A percentile compares a stretch with the other conserved stretches of the same genome.
Conservation (phyloP, 306 rosid genomes). For the Cotoneaster glaucophyllus region DNA sequence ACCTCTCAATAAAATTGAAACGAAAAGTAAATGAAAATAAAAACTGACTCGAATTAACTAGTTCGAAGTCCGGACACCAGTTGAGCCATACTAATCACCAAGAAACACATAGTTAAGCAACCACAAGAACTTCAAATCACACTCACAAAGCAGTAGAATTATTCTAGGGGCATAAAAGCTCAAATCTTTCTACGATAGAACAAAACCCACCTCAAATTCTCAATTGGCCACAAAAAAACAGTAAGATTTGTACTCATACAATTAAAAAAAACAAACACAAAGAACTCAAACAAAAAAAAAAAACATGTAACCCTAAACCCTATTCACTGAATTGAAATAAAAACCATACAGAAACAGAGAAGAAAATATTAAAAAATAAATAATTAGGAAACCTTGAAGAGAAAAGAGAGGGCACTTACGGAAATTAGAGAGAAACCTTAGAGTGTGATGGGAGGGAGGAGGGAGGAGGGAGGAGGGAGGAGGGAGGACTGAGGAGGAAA, state of each 20-base stretch:
- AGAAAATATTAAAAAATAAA: background rate
- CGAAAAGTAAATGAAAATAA: background rate
- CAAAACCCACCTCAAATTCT: constrained; percentile 7
- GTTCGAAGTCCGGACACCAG: background rate
- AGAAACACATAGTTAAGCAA: background rate
- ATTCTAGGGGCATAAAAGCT: background rate
- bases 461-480: no score
- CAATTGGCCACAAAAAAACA: background rate
- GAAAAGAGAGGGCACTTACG: background rate
- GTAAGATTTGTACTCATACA: background rate
- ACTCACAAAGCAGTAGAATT: background rate
- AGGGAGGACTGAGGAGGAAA: background rate
- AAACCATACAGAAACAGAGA: background rate
- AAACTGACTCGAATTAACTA: background rate
- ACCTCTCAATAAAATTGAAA: background rate
- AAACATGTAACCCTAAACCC: background rate
- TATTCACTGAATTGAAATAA: background rate
- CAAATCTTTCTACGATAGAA: background rate
- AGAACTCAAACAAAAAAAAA: background rate
- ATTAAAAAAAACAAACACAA: background rate
- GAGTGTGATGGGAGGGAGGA: background rate
- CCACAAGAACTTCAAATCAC: background rate
- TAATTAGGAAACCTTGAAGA: background rate
- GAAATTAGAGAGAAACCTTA: constrained; percentile 1
- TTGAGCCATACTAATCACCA: background rate